phyloP scores from a whole-genome alignment of 495 filamentous ascomycete species.

The Immersiella caudata region DNA sequence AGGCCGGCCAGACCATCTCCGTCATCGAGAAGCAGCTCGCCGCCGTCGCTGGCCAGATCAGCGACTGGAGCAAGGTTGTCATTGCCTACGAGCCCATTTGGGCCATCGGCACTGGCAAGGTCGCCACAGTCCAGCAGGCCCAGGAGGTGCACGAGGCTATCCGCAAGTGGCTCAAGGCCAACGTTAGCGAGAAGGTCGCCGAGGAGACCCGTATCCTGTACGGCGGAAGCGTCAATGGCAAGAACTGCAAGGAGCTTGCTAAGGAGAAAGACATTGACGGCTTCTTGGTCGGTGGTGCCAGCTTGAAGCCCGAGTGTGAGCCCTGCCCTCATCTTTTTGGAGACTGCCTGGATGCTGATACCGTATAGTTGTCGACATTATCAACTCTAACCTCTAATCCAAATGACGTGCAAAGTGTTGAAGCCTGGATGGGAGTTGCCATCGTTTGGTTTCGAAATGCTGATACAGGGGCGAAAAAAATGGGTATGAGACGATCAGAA shows the following conservation, averaged over 20 bases:
- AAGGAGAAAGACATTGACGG: constrained; percentile 95
- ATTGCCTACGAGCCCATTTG: constrained; percentile 99
- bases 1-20: constrained; percentile 83
- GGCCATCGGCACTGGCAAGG: constrained; percentile 98
- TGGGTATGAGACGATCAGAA: background rate
- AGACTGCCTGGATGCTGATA: constrained; percentile 30
- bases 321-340: constrained; percentile 24
- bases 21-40: constrained; percentile 80
- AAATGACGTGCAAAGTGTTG: background rate
- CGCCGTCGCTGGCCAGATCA: constrained; percentile 66
- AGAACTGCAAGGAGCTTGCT: constrained; percentile 94
- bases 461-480: background rate
- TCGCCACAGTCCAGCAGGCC: constrained; percentile 89
- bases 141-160: constrained; percentile 95
- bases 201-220: constrained; percentile 89
- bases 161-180: constrained; percentile 79
- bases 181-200: constrained; percentile 69
- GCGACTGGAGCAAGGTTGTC: constrained; percentile 92
- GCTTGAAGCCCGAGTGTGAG: constrained; percentile 97
- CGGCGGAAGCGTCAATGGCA: constrained; percentile 93
- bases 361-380: constrained; percentile 59
- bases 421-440: background rate
- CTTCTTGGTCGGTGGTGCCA: constrained; percentile 96
- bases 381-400: constrained; percentile 56
- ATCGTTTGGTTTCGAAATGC: background rate